phyloP scores from a whole-genome alignment of 1,139 yeast genomes.

The Candida sojae region DNA sequence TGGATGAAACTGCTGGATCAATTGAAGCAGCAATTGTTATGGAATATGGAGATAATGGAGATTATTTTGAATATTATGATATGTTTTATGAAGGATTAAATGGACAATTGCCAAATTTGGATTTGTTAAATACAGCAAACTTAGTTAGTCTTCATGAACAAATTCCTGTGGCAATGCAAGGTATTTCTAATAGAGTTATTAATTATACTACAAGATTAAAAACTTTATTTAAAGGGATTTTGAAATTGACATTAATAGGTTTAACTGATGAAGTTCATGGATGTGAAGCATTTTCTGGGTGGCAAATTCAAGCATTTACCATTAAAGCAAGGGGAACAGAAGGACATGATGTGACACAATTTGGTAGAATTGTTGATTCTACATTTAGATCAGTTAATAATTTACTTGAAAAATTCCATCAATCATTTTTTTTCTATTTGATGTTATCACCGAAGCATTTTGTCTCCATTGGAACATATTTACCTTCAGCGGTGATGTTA shows the following conservation, averaged over 20 bases:
- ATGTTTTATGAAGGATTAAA: slow-evolving; percentile 84
- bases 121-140: slow-evolving; percentile 79
- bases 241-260: slow-evolving; percentile 73
- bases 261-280: slow-evolving; percentile 57
- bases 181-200: slow-evolving; percentile 47
- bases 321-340: slow-evolving; percentile 61
- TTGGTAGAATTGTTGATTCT: slow-evolving; percentile 89
- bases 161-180: slow-evolving; percentile 67
- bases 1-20: slow-evolving; percentile 92
- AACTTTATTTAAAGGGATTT: slow-evolving; percentile 65
- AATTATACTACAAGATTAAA: slow-evolving; percentile 58
- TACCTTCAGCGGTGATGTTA: slow-evolving; percentile 80
- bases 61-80: slow-evolving; percentile 74
- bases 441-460: slow-evolving; percentile 76
- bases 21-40: slow-evolving; percentile 89
- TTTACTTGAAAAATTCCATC: slow-evolving; percentile 92
- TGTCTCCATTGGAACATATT: slow-evolving; percentile 91
- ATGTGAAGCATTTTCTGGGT: slow-evolving; percentile 90
- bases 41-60: slow-evolving; percentile 69
- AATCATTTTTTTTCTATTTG: slow-evolving; percentile 91
- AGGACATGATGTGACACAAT: slow-evolving; percentile 82
- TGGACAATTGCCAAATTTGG: slow-evolving; percentile 95
- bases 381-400: slow-evolving; percentile 88
- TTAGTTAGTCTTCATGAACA: slow-evolving; percentile 74
- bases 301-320: slow-evolving; percentile 93